Evolutionary conservation across 2,329 filamentous ascomycete genomes (phyloP).

Genomic region (Calonectria fujianensis): DNA sequence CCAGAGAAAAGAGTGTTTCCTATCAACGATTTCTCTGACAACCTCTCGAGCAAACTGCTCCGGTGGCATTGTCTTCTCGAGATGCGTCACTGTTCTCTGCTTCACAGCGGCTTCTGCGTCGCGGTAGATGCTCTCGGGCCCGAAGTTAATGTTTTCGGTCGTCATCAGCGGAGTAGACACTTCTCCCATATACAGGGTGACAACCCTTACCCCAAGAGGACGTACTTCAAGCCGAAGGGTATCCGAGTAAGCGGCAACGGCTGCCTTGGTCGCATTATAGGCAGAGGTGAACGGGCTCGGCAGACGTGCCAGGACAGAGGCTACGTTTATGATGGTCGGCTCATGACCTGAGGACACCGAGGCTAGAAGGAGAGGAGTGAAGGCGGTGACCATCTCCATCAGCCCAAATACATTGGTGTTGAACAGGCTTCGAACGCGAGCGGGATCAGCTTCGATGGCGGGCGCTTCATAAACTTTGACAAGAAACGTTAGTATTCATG

Average conservation of each 20-base stretch:
- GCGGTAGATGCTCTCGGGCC: conserved; percentile 28
- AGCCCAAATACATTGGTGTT: conserved; percentile 44
- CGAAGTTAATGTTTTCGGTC: conserved; percentile 29
- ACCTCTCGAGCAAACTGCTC: conserved; percentile 31
- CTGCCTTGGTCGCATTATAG: conserved; percentile 41
- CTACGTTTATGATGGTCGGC: conserved; percentile 38
- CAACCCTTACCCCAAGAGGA: conserved; percentile 37
- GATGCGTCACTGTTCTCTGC: conserved; percentile 9
- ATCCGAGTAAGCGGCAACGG: conserved; percentile 37
- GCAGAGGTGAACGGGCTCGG: conserved; percentile 26
- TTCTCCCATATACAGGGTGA: conserved; percentile 40
- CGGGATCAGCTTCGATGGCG: conserved; percentile 37
- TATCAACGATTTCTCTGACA: neutral
- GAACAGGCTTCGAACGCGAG: conserved; percentile 37
- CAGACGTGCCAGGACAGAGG: conserved; percentile 35
- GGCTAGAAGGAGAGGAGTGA: conserved; percentile 40
- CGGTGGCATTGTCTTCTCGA: conserved; percentile 14
- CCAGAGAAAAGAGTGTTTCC: conserved; percentile 17
- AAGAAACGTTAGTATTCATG: neutral
- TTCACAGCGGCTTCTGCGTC: conserved; percentile 28
- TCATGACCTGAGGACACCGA: neutral
- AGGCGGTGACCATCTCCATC: conserved; percentile 39
- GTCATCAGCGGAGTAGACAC: conserved; percentile 36
- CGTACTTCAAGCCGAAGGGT: conserved; percentile 38
- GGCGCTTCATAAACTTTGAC: conserved; percentile 39